Evolutionary conservation across 2,329 filamentous ascomycete species (phyloP).

Genomic region (Fusarium bactridioides): DNA sequence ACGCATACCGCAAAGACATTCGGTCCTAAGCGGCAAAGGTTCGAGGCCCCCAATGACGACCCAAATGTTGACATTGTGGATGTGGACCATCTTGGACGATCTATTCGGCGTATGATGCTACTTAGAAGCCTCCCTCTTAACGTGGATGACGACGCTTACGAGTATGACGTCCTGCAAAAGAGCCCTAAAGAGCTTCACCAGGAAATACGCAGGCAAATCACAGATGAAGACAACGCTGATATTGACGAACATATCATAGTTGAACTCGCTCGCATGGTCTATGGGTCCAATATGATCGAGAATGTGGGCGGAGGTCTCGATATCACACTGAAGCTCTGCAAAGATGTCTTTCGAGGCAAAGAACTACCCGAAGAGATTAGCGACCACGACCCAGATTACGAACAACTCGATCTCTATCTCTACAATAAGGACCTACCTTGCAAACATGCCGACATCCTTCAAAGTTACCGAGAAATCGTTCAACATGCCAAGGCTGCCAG

Average conservation of each 20-base stretch:
- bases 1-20: neutral
- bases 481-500: constrained; percentile 23
- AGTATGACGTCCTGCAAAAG: neutral
- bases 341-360: neutral
- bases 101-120: neutral
- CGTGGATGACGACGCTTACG: neutral
- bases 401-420: neutral
- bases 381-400: neutral
- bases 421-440: neutral
- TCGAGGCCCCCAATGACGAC: neutral
- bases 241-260: neutral
- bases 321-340: neutral
- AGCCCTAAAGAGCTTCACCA: neutral
- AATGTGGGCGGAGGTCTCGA: neutral
- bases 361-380: neutral
- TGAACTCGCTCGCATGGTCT: neutral
- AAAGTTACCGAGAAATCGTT: constrained; percentile 7
- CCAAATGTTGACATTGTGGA: neutral
- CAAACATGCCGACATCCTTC: neutral
- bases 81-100: neutral
- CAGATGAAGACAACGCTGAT: neutral
- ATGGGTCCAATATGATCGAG: constrained; percentile 23
- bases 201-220: neutral
- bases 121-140: neutral
- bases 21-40: neutral